Conservation (phyloP, 192 early-diverging fungal genomes). For the Tieghemiomyces parasiticus region DNA sequence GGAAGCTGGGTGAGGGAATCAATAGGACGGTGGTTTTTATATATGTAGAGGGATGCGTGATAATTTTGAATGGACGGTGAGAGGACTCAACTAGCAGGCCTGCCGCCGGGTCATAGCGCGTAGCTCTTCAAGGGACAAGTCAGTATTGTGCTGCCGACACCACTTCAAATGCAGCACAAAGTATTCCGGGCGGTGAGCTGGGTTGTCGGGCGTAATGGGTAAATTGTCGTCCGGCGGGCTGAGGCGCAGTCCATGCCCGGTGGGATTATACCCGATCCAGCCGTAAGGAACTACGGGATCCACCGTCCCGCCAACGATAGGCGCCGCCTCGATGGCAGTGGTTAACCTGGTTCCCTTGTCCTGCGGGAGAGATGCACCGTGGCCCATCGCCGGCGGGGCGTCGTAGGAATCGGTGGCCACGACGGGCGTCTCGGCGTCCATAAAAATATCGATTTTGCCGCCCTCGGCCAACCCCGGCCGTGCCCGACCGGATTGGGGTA, state of each 20-base stretch:
- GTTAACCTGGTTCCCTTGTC: neutral
- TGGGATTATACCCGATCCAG: too few relatives aligned
- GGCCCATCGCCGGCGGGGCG: neutral
- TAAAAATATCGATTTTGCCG: conserved; percentile 23
- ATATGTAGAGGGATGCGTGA: too few relatives aligned
- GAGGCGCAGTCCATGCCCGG: too few relatives aligned
- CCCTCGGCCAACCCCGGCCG: conserved; percentile 1
- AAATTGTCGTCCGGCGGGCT: conserved; percentile 1
- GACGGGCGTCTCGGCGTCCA: too few relatives aligned
- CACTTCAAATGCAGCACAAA: conserved; percentile 4
- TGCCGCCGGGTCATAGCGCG: neutral
- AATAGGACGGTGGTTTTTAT: too few relatives aligned
- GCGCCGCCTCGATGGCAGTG: too few relatives aligned
- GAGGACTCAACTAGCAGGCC: neutral
- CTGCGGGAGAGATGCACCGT: neutral
- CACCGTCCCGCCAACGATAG: too few relatives aligned
- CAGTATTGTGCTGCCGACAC: neutral
- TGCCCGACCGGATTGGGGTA: conserved; percentile 28
- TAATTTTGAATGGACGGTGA: too few relatives aligned
- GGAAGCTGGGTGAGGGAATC: too few relatives aligned
- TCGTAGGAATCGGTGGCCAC: too few relatives aligned
- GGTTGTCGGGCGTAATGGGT: conserved; percentile 1
- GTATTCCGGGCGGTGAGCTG: conserved; percentile 7
- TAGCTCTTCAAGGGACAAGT: conserved; percentile 5
- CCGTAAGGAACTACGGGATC: too few relatives aligned